Evolutionary conservation across 345 rosid species (phyloP).

Genomic region (Cardamine resedifolia): DNA sequence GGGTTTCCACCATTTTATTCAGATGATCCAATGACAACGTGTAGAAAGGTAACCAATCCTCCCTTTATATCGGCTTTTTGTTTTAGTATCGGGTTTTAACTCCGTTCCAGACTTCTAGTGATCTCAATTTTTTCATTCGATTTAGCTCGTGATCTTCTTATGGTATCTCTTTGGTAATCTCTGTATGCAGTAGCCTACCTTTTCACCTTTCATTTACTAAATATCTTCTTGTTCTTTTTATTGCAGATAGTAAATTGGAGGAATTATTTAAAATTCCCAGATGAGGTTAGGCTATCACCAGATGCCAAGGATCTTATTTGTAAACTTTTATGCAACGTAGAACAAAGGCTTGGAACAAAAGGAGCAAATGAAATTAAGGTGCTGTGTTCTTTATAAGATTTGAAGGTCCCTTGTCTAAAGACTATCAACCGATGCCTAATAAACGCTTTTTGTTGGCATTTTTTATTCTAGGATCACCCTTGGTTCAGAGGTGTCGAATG

Average conservation of each 20-base stretch:
- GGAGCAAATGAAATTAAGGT: conserved; percentile 95
- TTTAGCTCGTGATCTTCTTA: neutral
- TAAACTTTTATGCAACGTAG: conserved; percentile 89
- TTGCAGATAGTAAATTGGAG: conserved; percentile 96
- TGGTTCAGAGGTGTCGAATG: conserved; percentile 87
- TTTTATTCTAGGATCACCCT: conserved; percentile 74
- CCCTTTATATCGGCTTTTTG: neutral
- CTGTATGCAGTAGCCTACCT: neutral
- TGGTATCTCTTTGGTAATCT: neutral
- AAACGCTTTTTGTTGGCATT: conserved; percentile 27
- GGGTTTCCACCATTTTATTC: conserved; percentile 99
- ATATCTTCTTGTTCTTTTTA: conserved; percentile 4
- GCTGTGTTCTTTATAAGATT: conserved; percentile 48
- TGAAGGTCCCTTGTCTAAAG: conserved; percentile 6
- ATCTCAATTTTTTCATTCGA: neutral
- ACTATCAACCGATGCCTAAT: neutral
- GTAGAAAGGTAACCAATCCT: conserved; percentile 71
- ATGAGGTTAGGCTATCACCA: conserved; percentile 87
- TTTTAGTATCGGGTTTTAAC: neutral
- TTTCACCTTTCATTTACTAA: neutral
- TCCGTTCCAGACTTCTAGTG: neutral
- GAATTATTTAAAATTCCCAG: conserved; percentile 92
- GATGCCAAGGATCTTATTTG: conserved; percentile 89
- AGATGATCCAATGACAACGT: conserved; percentile 96
- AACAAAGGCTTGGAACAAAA: conserved; percentile 88